Evolutionary conservation across 2,329 filamentous ascomycete genomes (phyloP), one percentile per base, ranked within the genome.

Genomic region (Cadophora sp.): DNA sequence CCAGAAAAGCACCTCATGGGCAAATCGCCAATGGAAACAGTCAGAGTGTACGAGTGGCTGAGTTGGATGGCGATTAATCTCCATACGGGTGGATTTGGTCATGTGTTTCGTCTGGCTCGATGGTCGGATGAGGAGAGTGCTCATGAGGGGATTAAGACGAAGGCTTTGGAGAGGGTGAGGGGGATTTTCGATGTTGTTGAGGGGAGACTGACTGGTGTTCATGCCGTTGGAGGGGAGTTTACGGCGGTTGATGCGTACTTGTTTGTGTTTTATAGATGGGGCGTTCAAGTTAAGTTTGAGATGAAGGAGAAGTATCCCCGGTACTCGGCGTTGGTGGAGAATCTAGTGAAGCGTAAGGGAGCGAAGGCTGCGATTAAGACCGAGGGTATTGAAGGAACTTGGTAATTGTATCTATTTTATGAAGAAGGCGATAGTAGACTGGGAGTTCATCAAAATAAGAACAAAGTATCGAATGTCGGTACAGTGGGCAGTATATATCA

Each of bases 161-260:
- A 72, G 48, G 73, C 59, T 3, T 50, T 56, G 2, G 51, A 73
- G 66, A 72, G 65, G n/a, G 55, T 79, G 13, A 66, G 70, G 7
- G 70, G 72, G 16, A 70, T 68, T 18, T 75, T 74, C 64, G 73
- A 63, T 16, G 63, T 62, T 16, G 72, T 78, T 45, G 76, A 79
- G 24, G 53, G 59, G 9, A 73, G 71, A 58, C 55, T 78, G 51
- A 56, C 36, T 6, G 71, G 68, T 13, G 22, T 67, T 6, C 62
- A 74, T 69, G 75, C 76, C 1, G 73, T 78, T 20, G 76, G 76
- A 1, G 66, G 68, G 14, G 18, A n/a, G 7, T 71, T 80, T 20
- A 80, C 78, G 6, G 78, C 71, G 13, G 78, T 78, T 7, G 78
- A 80, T 72, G 64, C 74, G 8, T 78, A 74, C 69, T 64, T 80